Evolutionary conservation across 2,329 filamentous ascomycete genomes (phyloP), one percentile per base, ranked within the genome.

Genomic region (Botrytis hyacinthi): DNA sequence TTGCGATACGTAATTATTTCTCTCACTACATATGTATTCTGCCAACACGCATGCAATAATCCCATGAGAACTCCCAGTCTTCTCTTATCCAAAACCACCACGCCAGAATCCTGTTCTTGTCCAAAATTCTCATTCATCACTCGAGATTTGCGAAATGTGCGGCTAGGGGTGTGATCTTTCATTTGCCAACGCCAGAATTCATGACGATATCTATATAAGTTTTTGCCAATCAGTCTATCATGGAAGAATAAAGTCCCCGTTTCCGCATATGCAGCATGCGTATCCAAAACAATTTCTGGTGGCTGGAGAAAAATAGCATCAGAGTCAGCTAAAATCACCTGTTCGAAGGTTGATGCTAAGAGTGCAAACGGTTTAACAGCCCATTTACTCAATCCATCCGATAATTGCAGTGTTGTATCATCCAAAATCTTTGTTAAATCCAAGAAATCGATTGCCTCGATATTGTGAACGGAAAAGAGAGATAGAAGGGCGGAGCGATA

Each of bases 41-140:
- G 84, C 85, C 84, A 86, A n/a, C 80, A 82, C 0, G 80, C 77
- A 65, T 85, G 84, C 12, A 86, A 76, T 2, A 86, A 76, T 0
- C 80, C 84, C 18, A 83, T 79, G 20, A 86, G 60, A 4, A 85
- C 78, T 0, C 81, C 78, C 0, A 82, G 73, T 0, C 83, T 79
- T 0, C 80, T 76, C 76, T 85, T 86, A 74, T 62, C 48, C 26
- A 54, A 54, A 0, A 54, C 26, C 10, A 54, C 48, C 26, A 54
- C 48, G 0, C 48, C 48, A n/a, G 48, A 54, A 54, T 54, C 48
- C 48, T 54, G 48, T 16, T 54, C 48, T n/a, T 54, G 48, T 54
- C 48, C 48, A 54, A 54, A 54, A n/a, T 54, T 54, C 0, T 54
- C 48, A 54, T 54, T 54, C 48, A n/a, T 54, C 48, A 54, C 26